phyloP scores from a whole-genome alignment of 1,284 basidiomycete genomes.

The Retiboletus flavoniger region DNA sequence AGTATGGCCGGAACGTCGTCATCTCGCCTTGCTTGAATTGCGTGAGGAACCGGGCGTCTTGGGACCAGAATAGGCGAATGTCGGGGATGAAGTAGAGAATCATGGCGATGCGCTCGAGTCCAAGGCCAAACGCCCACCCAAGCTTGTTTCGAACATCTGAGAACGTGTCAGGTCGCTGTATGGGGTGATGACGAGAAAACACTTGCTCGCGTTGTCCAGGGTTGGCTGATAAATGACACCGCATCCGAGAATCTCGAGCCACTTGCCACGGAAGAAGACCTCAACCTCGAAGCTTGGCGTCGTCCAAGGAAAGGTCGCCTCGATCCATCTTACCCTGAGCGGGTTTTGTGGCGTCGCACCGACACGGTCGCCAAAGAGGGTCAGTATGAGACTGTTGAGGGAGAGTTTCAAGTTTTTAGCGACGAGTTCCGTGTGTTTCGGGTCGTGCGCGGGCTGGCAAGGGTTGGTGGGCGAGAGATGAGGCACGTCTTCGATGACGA shows the following conservation, averaged over 20 bases:
- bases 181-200: background rate
- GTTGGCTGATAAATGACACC: constrained; percentile 92
- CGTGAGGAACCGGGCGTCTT: constrained; percentile 81
- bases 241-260: constrained; percentile 95
- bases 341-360: constrained; percentile 58
- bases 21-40: constrained; percentile 85
- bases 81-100: constrained; percentile 96
- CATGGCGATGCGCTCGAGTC: constrained; percentile 98
- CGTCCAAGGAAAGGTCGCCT: constrained; percentile 98
- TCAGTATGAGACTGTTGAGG: constrained; percentile 85
- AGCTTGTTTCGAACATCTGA: constrained; percentile 79
- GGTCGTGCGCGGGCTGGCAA: constrained; percentile 76
- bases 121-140: constrained; percentile 98
- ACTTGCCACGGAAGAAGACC: constrained; percentile 94
- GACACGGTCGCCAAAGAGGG: constrained; percentile 70
- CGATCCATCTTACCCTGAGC: constrained; percentile 92
- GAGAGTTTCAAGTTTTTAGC: constrained; percentile 88
- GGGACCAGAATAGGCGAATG: constrained; percentile 98
- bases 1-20: constrained; percentile 82
- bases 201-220: constrained; percentile 80
- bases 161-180: constrained; percentile 11
- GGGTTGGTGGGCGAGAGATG: constrained; percentile 77
- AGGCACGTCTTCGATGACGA: constrained; percentile 86
- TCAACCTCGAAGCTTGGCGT: constrained; percentile 98
- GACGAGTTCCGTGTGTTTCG: constrained; percentile 67